These are phyloP conservation scores for Epichloe scottii DNA, from an alignment of 2,329 filamentous ascomycete genomes.

Conservation along the genomic window DNA sequence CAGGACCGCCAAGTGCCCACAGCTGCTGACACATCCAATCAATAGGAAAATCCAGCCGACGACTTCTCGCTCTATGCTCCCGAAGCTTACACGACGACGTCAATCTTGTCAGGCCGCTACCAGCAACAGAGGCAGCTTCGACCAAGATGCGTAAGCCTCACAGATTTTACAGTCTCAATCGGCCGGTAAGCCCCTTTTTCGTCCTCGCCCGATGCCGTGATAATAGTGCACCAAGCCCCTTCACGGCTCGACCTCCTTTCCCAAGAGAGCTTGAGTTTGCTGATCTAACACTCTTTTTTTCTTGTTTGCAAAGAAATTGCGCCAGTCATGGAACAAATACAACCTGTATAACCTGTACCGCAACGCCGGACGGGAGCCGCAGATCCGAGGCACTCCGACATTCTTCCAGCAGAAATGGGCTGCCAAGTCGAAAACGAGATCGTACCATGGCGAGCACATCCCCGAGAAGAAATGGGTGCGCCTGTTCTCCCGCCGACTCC, in stretches of 20 bases:
- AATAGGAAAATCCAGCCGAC: constrained; percentile 16
- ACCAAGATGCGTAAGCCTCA: constrained; percentile 40
- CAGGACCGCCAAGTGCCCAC: constrained; percentile 6
- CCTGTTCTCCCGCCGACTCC: constrained; percentile 75
- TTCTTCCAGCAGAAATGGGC: constrained; percentile 99
- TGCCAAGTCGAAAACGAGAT: constrained; percentile 71
- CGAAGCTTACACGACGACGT: constrained; percentile 2
- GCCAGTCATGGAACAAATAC: constrained; percentile 95
- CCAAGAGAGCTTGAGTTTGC: background rate
- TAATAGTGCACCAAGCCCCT: background rate
- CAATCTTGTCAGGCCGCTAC: constrained; percentile 4
- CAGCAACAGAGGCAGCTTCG: constrained; percentile 14
- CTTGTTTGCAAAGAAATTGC: constrained; percentile 55
- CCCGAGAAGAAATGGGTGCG: constrained; percentile 87
- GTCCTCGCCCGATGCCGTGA: background rate
- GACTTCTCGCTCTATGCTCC: background rate
- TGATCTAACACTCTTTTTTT: background rate
- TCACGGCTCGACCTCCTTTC: background rate
- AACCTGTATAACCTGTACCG: constrained; percentile 77
- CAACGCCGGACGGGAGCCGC: constrained; percentile 18
- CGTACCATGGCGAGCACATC: constrained; percentile 91
- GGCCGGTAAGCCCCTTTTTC: constrained; percentile 38
- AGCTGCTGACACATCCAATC: constrained; percentile 9
- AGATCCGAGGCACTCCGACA: constrained; percentile 36
- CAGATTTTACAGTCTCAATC: constrained; percentile 55